These are phyloP conservation scores for Musa schizocarpa DNA, from an alignment of 176 grass and related monocot species.

Conservation along the genomic window DNA sequence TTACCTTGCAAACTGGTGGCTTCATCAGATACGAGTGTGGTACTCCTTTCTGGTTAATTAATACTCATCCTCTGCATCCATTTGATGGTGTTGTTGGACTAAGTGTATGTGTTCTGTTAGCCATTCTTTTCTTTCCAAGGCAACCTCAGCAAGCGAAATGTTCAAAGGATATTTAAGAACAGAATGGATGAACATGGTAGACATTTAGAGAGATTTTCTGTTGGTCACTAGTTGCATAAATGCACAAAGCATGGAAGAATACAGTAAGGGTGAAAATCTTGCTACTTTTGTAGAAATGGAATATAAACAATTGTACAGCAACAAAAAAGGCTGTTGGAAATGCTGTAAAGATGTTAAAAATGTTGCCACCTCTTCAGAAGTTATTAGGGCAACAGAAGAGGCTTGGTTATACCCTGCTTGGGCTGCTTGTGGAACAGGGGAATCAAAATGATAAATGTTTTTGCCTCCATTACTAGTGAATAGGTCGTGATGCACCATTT, in stretches of 20 bases:
- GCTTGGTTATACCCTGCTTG: too few species aligned
- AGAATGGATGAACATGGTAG: neutral
- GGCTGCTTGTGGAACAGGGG: neutral
- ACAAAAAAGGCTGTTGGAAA: neutral
- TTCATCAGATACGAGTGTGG: slow-evolving; percentile 43
- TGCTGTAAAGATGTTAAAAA: neutral
- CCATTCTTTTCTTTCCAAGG: slow-evolving; percentile 67
- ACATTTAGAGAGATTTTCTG: neutral
- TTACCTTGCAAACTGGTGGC: slow-evolving; percentile 52
- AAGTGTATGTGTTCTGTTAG: slow-evolving; percentile 54
- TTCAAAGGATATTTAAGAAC: neutral
- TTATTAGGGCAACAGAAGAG: neutral
- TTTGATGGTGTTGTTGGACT: slow-evolving; percentile 71
- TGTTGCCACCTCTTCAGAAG: neutral
- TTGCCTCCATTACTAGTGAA: neutral
- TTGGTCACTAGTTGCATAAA: neutral
- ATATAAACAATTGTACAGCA: too few species aligned
- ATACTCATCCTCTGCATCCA: slow-evolving; percentile 54
- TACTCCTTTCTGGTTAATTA: slow-evolving; percentile 60
- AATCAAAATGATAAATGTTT: neutral
- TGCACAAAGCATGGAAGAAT: neutral
- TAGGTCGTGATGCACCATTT: neutral
- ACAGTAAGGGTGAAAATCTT: neutral
- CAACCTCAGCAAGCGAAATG: slow-evolving; percentile 29
- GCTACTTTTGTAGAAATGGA: neutral